Evolutionary conservation across 2,329 filamentous ascomycete genomes (phyloP).

Genomic region (Teratosphaeria gauchensis): DNA sequence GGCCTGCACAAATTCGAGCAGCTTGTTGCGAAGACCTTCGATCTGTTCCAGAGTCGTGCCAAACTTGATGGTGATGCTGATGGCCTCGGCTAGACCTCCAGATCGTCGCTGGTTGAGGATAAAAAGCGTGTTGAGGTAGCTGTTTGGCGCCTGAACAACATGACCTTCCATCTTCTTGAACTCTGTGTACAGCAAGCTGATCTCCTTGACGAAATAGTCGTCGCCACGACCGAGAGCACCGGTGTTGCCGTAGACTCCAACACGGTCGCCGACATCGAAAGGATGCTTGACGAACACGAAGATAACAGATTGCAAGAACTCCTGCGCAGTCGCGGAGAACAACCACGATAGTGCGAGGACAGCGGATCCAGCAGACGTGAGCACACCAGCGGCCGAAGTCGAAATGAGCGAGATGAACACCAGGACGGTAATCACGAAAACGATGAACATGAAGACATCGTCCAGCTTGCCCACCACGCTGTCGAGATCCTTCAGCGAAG

Average conservation of each 20-base stretch:
- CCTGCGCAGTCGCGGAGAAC: conserved; percentile 83
- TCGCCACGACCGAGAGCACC: conserved; percentile 70
- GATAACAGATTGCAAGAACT: conserved; percentile 86
- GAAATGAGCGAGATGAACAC: conserved; percentile 87
- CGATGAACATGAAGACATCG: conserved; percentile 79
- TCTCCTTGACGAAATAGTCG: conserved; percentile 94
- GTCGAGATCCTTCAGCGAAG: conserved; percentile 88
- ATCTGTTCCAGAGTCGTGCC: conserved; percentile 78
- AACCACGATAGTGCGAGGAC: conserved; percentile 89
- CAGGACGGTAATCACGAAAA: conserved; percentile 67
- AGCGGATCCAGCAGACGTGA: conserved; percentile 81
- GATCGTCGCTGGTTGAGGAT: conserved; percentile 91
- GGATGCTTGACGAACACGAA: conserved; percentile 97
- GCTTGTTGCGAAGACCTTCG: conserved; percentile 65
- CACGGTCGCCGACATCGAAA: conserved; percentile 89
- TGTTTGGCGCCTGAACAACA: conserved; percentile 92
- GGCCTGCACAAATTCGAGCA: conserved; percentile 70
- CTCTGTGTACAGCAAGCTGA: conserved; percentile 85
- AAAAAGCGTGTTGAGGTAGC: conserved; percentile 75
- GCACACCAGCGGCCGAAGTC: conserved; percentile 75
- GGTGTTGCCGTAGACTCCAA: conserved; percentile 83
- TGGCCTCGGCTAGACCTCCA: conserved; percentile 75
- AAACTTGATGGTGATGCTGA: conserved; percentile 77
- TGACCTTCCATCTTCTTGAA: conserved; percentile 99
- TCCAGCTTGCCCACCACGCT: conserved; percentile 87